A percentile compares a stretch with the other conserved stretches of the same genome.
These are phyloP conservation scores for Cryphonectria carpinicola DNA, from an alignment of 2,329 filamentous ascomycete species.

Conservation along the genomic window DNA sequence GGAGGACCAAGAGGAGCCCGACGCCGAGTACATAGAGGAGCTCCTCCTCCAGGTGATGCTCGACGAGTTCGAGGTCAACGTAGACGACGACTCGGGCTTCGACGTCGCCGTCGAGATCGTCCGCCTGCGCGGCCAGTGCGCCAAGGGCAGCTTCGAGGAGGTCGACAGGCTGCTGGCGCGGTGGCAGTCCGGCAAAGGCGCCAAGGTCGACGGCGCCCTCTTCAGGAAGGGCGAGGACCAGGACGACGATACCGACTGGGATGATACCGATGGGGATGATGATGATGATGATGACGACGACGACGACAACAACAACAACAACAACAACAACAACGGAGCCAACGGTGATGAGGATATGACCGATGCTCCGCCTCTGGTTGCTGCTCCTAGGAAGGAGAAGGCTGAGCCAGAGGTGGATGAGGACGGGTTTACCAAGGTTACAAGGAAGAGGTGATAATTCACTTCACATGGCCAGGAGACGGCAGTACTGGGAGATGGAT, in stretches of 20 bases:
- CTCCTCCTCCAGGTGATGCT: slow-evolving; percentile 88
- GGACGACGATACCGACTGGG: slow-evolving; percentile 64
- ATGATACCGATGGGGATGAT: slow-evolving; percentile 56
- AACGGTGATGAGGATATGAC: slow-evolving; percentile 63
- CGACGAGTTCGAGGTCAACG: slow-evolving; percentile 91
- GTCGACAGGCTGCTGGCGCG: slow-evolving; percentile 66
- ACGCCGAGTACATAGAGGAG: slow-evolving; percentile 79
- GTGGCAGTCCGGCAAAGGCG: slow-evolving; percentile 65
- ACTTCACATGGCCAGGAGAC: neutral
- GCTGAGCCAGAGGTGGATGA: slow-evolving; percentile 74
- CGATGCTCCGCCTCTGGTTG: slow-evolving; percentile 67
- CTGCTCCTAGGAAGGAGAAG: slow-evolving; percentile 61
- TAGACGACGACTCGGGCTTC: slow-evolving; percentile 85
- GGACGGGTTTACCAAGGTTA: slow-evolving; percentile 79
- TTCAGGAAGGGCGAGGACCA: slow-evolving; percentile 60
- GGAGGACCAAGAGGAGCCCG: slow-evolving; percentile 55
- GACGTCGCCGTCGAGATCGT: slow-evolving; percentile 76
- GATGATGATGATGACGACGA: slow-evolving; percentile 66
- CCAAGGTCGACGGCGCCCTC: slow-evolving; percentile 52
- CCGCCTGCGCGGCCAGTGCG: slow-evolving; percentile 65
- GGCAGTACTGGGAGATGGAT: neutral
- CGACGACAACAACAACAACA: no score
- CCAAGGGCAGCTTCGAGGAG: slow-evolving; percentile 66
- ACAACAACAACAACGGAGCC: slow-evolving; percentile 47
- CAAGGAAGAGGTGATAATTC: slow-evolving; percentile 64